These are phyloP conservation scores for Phialophora tarda DNA, from an alignment of 2,329 filamentous ascomycete species.

Conservation along the genomic window DNA sequence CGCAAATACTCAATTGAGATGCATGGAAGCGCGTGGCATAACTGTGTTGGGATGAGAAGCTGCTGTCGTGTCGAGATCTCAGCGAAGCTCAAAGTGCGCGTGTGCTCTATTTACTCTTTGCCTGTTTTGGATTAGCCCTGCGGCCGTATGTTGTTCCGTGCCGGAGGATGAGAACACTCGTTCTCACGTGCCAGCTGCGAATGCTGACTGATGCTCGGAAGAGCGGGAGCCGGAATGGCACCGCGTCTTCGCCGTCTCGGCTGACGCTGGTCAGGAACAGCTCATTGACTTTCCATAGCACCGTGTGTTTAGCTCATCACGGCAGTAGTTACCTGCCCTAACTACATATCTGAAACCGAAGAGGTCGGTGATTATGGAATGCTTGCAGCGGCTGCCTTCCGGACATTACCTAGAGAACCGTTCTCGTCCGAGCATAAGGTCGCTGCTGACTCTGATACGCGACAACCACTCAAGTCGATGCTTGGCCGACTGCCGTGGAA, in stretches of 20 bases:
- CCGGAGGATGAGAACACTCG: neutral
- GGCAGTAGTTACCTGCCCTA: constrained; percentile 7
- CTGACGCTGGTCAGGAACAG: neutral
- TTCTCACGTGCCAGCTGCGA: neutral
- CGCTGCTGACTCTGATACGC: constrained; percentile 6
- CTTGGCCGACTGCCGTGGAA: neutral
- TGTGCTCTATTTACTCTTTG: constrained; percentile 11
- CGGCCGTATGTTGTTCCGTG: constrained; percentile 14
- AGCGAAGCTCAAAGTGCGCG: constrained; percentile 7
- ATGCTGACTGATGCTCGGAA: constrained; percentile 15
- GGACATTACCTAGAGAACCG: neutral
- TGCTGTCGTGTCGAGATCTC: constrained; percentile 5
- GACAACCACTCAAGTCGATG: constrained; percentile 13
- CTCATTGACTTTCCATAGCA: neutral
- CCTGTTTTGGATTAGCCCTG: neutral
- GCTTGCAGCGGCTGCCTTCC: neutral
- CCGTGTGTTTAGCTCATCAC: constrained; percentile 5
- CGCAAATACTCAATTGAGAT: neutral
- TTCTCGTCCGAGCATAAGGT: neutral
- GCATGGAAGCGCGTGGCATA: constrained; percentile 6
- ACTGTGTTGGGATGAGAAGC: constrained; percentile 1
- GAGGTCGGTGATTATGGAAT: constrained; percentile 3
- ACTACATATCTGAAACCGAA: neutral
- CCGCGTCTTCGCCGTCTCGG: neutral
- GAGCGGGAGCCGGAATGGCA: neutral